A percentile compares a stretch with the other conserved stretches of the same genome.
Evolutionary conservation across 352 stramenopile species (phyloP).

Genomic region (Pythium rishiriense): DNA sequence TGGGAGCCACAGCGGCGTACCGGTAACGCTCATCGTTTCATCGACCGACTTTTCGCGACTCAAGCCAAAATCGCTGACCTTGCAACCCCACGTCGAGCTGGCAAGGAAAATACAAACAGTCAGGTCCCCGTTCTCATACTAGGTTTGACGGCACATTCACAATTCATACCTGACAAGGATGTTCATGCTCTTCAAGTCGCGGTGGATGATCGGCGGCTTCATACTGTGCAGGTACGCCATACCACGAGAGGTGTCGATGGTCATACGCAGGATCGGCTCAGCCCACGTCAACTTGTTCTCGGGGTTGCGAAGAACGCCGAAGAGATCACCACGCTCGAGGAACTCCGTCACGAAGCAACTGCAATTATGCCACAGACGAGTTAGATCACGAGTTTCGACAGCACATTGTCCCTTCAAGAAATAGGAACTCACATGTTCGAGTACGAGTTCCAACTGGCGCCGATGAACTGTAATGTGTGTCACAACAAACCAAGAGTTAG

Average conservation of each 20-base stretch:
- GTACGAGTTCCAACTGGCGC: slow-evolving; percentile 90
- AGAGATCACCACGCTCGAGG: slow-evolving; percentile 81
- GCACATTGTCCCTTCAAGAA: not conserved
- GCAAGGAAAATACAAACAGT: not conserved
- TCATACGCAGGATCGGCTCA: slow-evolving; percentile 86
- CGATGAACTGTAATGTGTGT: slow-evolving; percentile 67
- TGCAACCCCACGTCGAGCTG: slow-evolving; percentile 85
- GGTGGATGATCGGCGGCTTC: slow-evolving; percentile 98
- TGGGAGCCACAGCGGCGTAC: slow-evolving; percentile 80
- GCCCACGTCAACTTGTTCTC: slow-evolving; percentile 83
- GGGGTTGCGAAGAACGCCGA: slow-evolving; percentile 76
- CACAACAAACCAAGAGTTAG: not conserved
- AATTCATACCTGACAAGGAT: slow-evolving; percentile 75
- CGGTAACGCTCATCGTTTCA: slow-evolving; percentile 93
- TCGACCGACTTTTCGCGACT: slow-evolving; percentile 95
- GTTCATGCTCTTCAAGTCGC: slow-evolving; percentile 96
- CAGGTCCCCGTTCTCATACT: not conserved
- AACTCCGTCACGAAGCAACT: slow-evolving; percentile 90
- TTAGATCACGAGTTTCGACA: not conserved
- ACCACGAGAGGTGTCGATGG: slow-evolving; percentile 90
- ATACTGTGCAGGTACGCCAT: slow-evolving; percentile 98
- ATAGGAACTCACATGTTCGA: slow-evolving; percentile 83
- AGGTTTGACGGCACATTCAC: not conserved
- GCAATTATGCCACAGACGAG: not conserved
- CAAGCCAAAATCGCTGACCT: slow-evolving; percentile 98